Evolutionary conservation across 306 rosid genomes (phyloP).

Genomic region (Biancaea sappan): DNA sequence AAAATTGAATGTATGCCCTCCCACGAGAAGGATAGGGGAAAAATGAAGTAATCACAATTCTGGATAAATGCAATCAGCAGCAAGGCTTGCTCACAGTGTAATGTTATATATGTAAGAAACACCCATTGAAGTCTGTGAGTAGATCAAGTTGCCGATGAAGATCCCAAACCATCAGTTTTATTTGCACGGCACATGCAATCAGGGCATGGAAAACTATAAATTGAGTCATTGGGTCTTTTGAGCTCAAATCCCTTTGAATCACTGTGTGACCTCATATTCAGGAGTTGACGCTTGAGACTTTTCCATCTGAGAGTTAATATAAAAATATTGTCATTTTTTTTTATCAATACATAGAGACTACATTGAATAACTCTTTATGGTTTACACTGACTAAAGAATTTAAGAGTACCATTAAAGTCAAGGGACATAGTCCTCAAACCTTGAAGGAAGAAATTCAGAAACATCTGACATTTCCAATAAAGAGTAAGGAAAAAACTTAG

Average conservation of each 20-base stretch:
- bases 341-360: neutral
- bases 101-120: constrained; percentile 45
- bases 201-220: constrained; percentile 96
- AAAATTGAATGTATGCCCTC: constrained; percentile 58
- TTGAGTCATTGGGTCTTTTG: constrained; percentile 86
- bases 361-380: constrained; percentile 14
- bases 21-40: constrained; percentile 41
- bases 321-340: neutral
- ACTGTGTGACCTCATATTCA: constrained; percentile 79
- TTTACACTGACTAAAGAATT: constrained; percentile 16
- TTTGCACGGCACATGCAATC: constrained; percentile 91
- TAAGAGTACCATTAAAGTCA: neutral
- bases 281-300: constrained; percentile 85
- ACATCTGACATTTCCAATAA: neutral
- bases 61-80: constrained; percentile 50
- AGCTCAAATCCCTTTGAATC: constrained; percentile 93
- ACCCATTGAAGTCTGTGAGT: constrained; percentile 38
- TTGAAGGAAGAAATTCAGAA: neutral
- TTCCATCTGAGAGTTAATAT: constrained; percentile 69
- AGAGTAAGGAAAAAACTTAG: too few relatives aligned
- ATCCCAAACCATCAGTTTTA: constrained; percentile 62
- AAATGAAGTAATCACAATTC: constrained; percentile 71
- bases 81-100: constrained; percentile 54
- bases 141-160: constrained; percentile 58
- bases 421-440: constrained; percentile 11